These are phyloP conservation scores for Fraxinus latifolia DNA, from an alignment of 305 asterid species.

Conservation along the genomic window DNA sequence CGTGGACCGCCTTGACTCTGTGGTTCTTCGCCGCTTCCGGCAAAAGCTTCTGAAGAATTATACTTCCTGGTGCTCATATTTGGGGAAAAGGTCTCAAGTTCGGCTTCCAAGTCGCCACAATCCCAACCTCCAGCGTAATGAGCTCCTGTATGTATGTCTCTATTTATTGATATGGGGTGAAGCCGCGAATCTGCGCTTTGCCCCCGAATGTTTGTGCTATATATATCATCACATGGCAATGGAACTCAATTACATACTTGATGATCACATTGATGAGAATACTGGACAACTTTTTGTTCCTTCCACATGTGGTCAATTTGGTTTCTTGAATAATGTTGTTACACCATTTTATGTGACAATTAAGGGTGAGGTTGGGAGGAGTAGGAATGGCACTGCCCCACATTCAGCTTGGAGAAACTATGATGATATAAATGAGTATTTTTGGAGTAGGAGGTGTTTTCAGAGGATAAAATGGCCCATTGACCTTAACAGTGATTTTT, in stretches of 20 bases:
- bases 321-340: slow-evolving; percentile 57
- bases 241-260: slow-evolving; percentile 79
- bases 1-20: slow-evolving; percentile 61
- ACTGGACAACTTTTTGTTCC: slow-evolving; percentile 70
- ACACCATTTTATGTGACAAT: slow-evolving; percentile 63
- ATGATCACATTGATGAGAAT: slow-evolving; percentile 59
- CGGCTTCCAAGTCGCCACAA: slow-evolving; percentile 60
- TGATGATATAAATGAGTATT: slow-evolving; percentile 91
- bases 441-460: slow-evolving; percentile 85
- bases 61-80: slow-evolving; percentile 79
- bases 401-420: slow-evolving; percentile 98
- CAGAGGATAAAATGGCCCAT: slow-evolving; percentile 82
- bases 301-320: slow-evolving; percentile 55
- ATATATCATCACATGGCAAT: slow-evolving; percentile 83
- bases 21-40: slow-evolving; percentile 67
- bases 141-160: slow-evolving; percentile 74
- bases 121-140: slow-evolving; percentile 64
- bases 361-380: slow-evolving; percentile 73
- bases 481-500: slow-evolving; percentile 53
- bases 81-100: slow-evolving; percentile 65
- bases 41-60: slow-evolving; percentile 70
- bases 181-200: slow-evolving; percentile 73
- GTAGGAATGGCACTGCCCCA: slow-evolving; percentile 90
- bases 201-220: slow-evolving; percentile 87
- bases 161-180: slow-evolving; percentile 89